Base-by-base conservation (phyloP, 2,329 filamentous ascomycete species). In the Cyphellophora europaea region DNA sequence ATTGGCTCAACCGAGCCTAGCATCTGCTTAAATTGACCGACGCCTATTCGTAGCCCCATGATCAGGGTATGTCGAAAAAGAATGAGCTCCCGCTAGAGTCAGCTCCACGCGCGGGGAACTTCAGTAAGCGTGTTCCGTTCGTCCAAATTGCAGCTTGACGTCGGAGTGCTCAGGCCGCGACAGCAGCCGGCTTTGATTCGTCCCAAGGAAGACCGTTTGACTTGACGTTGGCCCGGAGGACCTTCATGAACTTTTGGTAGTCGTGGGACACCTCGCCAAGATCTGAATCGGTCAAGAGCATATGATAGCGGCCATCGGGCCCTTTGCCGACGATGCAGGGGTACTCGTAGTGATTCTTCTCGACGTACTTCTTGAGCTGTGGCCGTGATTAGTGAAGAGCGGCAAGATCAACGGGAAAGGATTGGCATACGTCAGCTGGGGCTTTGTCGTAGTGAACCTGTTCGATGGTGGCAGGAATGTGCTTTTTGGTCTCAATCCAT, bases 391-490 rank as follows among this genome's bases (percentile, higher is more conserved):
- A n/a, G 21, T n/a, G n/a, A n/a, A n/a, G n/a, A 25, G 21, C 8
- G 21, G 21, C 21, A 8, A 8, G 8, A 25, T n/a, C 8, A n/a
- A 8, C 8, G 21, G n/a, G 8, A 25, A 25, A 25, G 21, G 21
- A n/a, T 25, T 25, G 21, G 21, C 21, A 25, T 25, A 25, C 21
- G 21, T 25, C 21, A 25, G 21, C 21, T 25, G 21, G 21, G 21
- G n/a, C 21, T 8, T 25, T 8, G 21, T 25, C 21, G 21, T 25
- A 25, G n/a, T 25, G 21, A 25, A 25, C 8, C 21, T 25, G 21
- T 25, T 25, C 8, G n/a, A 25, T n/a, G 8, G 21, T 25, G 21
- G 8, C 21, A n/a, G 21, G 21, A 25, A 25, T 25, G 8, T 8
- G n/a, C n/a, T 25, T 25, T n/a, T 25, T 25, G 8, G 21, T n/a